Percentiles rank a stretch among this genome's conserved stretches.
Conservation (phyloP, 108 stramenopile species). For the Cyclotella cryptica region DNA sequence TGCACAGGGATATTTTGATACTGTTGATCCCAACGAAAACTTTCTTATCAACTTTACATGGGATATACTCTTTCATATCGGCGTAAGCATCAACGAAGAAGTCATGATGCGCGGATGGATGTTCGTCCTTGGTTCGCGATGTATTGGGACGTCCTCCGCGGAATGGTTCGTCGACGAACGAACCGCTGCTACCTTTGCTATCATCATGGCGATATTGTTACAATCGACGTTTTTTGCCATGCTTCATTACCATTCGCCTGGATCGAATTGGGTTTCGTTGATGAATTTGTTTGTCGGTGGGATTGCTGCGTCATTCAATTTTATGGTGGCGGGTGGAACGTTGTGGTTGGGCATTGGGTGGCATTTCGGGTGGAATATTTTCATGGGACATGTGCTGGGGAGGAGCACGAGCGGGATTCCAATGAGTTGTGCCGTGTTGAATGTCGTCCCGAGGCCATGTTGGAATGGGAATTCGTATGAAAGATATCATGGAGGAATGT, state of each 20-base stretch:
- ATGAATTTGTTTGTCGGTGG: slow-evolving; percentile 48
- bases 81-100: slow-evolving; percentile 54
- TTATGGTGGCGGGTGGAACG: slow-evolving; percentile 34
- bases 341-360: slow-evolving; percentile 48
- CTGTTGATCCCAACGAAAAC: slow-evolving; percentile 31
- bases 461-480: slow-evolving; percentile 8
- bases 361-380: slow-evolving; percentile 59
- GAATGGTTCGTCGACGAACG: slow-evolving; percentile 19
- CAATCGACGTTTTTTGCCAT: slow-evolving; percentile 49
- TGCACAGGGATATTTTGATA: slow-evolving; percentile 29
- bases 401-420: slow-evolving; percentile 42
- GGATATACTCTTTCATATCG: slow-evolving; percentile 49
- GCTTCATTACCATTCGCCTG: slow-evolving; percentile 43
- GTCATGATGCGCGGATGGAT: slow-evolving; percentile 53
- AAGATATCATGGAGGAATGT: slow-evolving; percentile 42
- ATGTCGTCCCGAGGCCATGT: slow-evolving; percentile 23
- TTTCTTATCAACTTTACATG: slow-evolving; percentile 41
- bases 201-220: slow-evolving; percentile 26
- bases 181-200: slow-evolving; percentile 17
- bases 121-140: slow-evolving; percentile 30
- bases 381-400: slow-evolving; percentile 49
- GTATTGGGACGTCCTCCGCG: neutral
- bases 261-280: slow-evolving; percentile 35
- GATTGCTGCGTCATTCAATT: slow-evolving; percentile 40
- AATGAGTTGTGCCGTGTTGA: slow-evolving; percentile 37